Evolutionary conservation across 1,139 yeast genomes (phyloP).

Genomic region (Saccharomycopsis phalli): DNA sequence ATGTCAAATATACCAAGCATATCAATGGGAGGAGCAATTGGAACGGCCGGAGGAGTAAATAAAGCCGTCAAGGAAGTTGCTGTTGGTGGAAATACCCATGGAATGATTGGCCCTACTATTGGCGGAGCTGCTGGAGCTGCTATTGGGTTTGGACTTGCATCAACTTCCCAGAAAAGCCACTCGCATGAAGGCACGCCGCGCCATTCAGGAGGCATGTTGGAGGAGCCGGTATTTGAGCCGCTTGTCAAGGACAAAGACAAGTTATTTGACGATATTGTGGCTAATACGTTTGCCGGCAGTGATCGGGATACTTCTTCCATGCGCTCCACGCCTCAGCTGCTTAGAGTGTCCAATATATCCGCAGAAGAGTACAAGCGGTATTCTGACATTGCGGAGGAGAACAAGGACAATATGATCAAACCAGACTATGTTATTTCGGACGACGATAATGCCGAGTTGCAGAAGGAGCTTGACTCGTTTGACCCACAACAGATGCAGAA

Average conservation of each 20-base stretch:
- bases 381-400: slow-evolving; percentile 15
- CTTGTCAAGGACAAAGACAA: slow-evolving; percentile 7
- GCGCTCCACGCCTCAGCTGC: not conserved
- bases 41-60: not conserved
- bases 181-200: too few relatives aligned
- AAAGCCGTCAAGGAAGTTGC: not conserved
- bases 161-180: not conserved
- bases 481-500: slow-evolving; percentile 11
- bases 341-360: slow-evolving; percentile 15
- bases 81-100: not conserved
- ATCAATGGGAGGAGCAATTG: not conserved
- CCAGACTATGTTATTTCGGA: slow-evolving; percentile 17
- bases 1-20: not conserved
- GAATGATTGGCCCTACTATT: slow-evolving; percentile 11
- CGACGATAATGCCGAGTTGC: slow-evolving; percentile 15
- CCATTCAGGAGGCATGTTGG: not conserved
- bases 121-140: not conserved
- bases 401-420: slow-evolving; percentile 16
- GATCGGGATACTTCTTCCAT: not conserved
- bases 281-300: slow-evolving; percentile 1
- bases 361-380: slow-evolving; percentile 19
- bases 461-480: slow-evolving; percentile 16
- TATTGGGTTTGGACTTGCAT: not conserved
- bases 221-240: slow-evolving; percentile 4
- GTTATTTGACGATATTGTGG: slow-evolving; percentile 1